phyloP scores from a whole-genome alignment of 1,284 basidiomycete genomes.

The Irpex sp. region DNA sequence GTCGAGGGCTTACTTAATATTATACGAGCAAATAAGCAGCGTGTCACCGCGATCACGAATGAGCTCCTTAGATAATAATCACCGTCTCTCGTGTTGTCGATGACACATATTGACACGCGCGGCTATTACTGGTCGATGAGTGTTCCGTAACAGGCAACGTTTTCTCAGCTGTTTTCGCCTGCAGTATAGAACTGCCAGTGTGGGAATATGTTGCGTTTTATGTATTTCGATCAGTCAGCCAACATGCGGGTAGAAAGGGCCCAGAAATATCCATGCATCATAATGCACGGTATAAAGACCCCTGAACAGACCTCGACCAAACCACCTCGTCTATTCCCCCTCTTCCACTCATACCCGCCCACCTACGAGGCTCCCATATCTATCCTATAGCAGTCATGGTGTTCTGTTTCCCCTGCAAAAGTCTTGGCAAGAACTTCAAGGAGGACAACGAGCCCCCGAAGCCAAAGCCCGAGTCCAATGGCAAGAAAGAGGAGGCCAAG shows the following conservation, averaged over 20 bases:
- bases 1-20: neutral
- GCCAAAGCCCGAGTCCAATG: conserved; percentile 1
- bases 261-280: neutral
- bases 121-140: neutral
- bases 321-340: neutral
- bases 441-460: conserved; percentile 5
- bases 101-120: neutral
- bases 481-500: neutral
- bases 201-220: neutral
- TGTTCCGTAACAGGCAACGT: neutral
- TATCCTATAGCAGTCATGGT: conserved; percentile 6
- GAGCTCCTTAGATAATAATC: neutral
- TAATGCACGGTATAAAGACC: neutral
- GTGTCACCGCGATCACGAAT: neutral
- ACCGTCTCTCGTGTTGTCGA: neutral
- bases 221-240: neutral
- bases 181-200: neutral
- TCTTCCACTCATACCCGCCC: neutral
- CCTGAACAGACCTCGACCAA: neutral
- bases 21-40: neutral
- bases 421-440: conserved; percentile 7
- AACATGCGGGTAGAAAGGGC: neutral
- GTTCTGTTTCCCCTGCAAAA: conserved; percentile 14
- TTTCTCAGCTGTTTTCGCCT: neutral
- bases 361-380: neutral